Percentiles rank a stretch among this genome's conserved stretches.
These are phyloP conservation scores for Nicotiana benthamiana DNA, from an alignment of 257 asterid genomes.

Conservation along the genomic window DNA sequence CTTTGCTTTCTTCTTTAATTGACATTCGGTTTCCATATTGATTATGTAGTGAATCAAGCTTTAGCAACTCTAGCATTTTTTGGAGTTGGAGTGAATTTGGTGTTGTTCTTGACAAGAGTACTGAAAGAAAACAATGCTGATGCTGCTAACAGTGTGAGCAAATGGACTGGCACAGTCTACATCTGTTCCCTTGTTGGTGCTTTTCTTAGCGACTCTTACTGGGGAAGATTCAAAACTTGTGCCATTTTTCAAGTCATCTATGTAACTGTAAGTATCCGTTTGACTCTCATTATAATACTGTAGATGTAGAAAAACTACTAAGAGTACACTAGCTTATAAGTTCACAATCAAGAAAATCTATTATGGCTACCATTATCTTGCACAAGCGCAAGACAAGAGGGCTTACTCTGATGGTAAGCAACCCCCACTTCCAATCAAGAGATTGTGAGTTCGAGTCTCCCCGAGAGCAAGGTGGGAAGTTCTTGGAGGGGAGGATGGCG, in stretches of 20 bases:
- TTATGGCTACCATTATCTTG: not conserved
- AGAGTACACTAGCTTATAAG: not conserved
- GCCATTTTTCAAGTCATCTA: constrained; percentile 81
- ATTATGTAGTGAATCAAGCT: constrained; percentile 78
- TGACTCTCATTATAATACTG: not conserved
- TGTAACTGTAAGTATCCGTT: constrained; percentile 46
- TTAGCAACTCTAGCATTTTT: constrained; percentile 95
- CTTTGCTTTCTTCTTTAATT: not conserved
- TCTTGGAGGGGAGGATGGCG: no score
- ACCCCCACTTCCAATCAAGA: no score
- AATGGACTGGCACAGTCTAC: constrained; percentile 96
- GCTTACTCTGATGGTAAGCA: no score
- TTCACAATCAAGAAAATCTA: not conserved
- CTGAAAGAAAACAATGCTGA: constrained; percentile 76
- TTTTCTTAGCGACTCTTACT: constrained; percentile 85
- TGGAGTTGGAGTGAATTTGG: constrained; percentile 90
- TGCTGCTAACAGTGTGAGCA: constrained; percentile 92
- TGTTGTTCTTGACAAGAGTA: constrained; percentile 80
- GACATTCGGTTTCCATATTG: not conserved
- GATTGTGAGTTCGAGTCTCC: no score
- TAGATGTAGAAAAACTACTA: not conserved
- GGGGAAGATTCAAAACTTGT: constrained; percentile 94
- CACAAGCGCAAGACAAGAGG: no score
- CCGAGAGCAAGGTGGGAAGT: no score
- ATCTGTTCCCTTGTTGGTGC: constrained; percentile 96